Percentiles rank a stretch among this genome's conserved stretches.
Conservation (phyloP, 352 stramenopile species). For the Pythium brachiatum region DNA sequence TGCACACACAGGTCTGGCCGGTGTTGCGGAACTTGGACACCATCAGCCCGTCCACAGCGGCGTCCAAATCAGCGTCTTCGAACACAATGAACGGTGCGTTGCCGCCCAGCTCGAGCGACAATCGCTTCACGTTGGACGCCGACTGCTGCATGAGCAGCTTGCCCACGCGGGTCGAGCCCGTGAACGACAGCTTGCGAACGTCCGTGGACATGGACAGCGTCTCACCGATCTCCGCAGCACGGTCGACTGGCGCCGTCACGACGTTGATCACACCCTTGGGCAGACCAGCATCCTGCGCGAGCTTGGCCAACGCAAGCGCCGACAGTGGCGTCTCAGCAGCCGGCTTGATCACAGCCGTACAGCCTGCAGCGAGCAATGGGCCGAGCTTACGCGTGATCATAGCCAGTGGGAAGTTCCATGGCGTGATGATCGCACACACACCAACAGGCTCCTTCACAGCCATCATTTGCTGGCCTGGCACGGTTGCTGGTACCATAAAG, state of each 20-base stretch:
- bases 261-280: slow-evolving; percentile 90
- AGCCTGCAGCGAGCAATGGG: slow-evolving; percentile 92
- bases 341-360: slow-evolving; percentile 96
- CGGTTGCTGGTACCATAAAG: slow-evolving; percentile 67
- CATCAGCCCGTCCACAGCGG: slow-evolving; percentile 83
- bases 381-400: slow-evolving; percentile 98
- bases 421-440: slow-evolving; percentile 94
- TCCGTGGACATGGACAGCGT: slow-evolving; percentile 63
- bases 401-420: slow-evolving; percentile 98
- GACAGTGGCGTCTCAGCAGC: slow-evolving; percentile 95
- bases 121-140: slow-evolving; percentile 69
- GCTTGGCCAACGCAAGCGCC: slow-evolving; percentile 89
- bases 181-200: slow-evolving; percentile 91
- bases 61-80: slow-evolving; percentile 82
- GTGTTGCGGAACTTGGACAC: slow-evolving; percentile 89
- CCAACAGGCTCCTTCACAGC: slow-evolving; percentile 92
- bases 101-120: slow-evolving; percentile 91
- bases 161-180: slow-evolving; percentile 80
- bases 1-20: slow-evolving; percentile 87
- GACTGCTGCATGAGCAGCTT: slow-evolving; percentile 81
- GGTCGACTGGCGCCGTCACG: slow-evolving; percentile 59
- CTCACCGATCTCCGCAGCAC: slow-evolving; percentile 73
- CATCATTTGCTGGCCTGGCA: slow-evolving; percentile 62
- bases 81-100: slow-evolving; percentile 94
- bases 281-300: slow-evolving; percentile 87